Percentiles rank a stretch among this genome's conserved stretches.
phyloP scores from a whole-genome alignment of 1,284 basidiomycete species.

The Marasmius fiardii region DNA sequence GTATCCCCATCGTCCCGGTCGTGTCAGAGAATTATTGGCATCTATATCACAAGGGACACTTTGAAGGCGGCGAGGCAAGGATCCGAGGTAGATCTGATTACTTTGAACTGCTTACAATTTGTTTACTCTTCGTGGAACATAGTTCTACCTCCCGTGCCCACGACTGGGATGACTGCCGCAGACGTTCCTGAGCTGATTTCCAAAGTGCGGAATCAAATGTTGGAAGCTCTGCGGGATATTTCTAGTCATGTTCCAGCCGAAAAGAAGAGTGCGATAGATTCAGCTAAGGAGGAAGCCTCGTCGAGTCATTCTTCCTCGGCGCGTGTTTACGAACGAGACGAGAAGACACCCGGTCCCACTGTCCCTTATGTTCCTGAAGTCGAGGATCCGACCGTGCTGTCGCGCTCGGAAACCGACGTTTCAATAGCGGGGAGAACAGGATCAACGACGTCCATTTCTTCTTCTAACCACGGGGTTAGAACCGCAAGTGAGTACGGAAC shows the following conservation, averaged over 20 bases:
- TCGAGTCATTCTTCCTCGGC: no score
- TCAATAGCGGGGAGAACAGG: background rate
- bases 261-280: conserved; percentile 12
- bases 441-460: conserved; percentile 19
- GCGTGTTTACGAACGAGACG: background rate
- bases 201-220: conserved; percentile 71
- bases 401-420: background rate
- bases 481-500: conserved; percentile 14
- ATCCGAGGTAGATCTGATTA: conserved; percentile 66
- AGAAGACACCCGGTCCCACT: background rate
- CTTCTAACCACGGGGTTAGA: conserved; percentile 23
- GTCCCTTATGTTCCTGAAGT: background rate
- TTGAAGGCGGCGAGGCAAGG: conserved; percentile 76
- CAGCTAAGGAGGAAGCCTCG: background rate
- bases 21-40: conserved; percentile 94
- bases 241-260: conserved; percentile 42
- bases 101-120: background rate
- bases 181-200: conserved; percentile 65
- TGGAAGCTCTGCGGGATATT: conserved; percentile 63
- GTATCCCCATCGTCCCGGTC: conserved; percentile 87
- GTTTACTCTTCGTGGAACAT: conserved; percentile 10
- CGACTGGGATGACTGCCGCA: conserved; percentile 58
- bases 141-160: conserved; percentile 81
- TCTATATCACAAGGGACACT: conserved; percentile 76
- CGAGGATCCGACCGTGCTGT: background rate